Percentiles rank a stretch among this genome's conserved stretches.
Evolutionary conservation across 805 yeast species (phyloP).

Genomic region (Allodekkera sacchari): DNA sequence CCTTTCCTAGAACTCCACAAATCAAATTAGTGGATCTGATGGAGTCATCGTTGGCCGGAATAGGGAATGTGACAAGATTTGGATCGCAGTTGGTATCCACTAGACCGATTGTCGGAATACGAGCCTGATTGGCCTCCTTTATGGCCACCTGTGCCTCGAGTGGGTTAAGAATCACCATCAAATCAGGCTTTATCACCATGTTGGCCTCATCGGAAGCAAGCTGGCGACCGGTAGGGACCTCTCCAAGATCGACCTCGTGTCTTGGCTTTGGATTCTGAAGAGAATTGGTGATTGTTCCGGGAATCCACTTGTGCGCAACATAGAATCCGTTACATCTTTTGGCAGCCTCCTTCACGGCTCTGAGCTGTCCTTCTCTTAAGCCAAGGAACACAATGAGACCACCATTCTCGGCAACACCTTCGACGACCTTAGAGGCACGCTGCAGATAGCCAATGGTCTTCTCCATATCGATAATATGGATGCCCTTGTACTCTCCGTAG

Average conservation of each 20-base stretch:
- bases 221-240: constrained; percentile 53
- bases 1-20: constrained; percentile 73
- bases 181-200: constrained; percentile 73
- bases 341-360: constrained; percentile 75
- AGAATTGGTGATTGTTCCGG: constrained; percentile 88
- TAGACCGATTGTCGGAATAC: constrained; percentile 89
- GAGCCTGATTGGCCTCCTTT: constrained; percentile 68
- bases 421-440: constrained; percentile 78
- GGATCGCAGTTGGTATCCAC: constrained; percentile 95
- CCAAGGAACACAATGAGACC: constrained; percentile 80
- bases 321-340: constrained; percentile 69
- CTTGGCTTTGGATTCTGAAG: constrained; percentile 50
- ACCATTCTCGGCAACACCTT: constrained; percentile 75
- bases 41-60: constrained; percentile 94
- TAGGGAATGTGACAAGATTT: constrained; percentile 80
- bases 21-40: constrained; percentile 72
- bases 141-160: constrained; percentile 75
- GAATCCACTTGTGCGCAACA: constrained; percentile 83
- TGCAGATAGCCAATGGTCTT: constrained; percentile 69
- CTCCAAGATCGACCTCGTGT: constrained; percentile 70
- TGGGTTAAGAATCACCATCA: constrained; percentile 81
- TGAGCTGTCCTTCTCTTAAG: constrained; percentile 67
- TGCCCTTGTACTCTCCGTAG: constrained; percentile 83
- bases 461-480: constrained; percentile 85
- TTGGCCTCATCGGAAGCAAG: constrained; percentile 41